phyloP scores from a whole-genome alignment of 2,329 filamentous ascomycete genomes.

The Coniochaeta sp. region DNA sequence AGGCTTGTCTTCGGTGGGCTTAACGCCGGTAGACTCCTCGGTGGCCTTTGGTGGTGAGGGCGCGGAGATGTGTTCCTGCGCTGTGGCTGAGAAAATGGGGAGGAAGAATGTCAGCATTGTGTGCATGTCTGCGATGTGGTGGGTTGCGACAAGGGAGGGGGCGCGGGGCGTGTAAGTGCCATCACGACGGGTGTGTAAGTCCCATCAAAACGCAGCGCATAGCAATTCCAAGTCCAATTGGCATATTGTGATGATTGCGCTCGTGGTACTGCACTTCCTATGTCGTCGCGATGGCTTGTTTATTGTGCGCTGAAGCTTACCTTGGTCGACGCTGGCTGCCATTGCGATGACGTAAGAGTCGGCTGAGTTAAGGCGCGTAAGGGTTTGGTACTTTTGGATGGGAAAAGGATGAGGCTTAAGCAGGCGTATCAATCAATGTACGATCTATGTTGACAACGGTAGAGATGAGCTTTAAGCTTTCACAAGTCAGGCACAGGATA shows the following conservation, averaged over 20 bases:
- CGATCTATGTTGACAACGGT: not conserved
- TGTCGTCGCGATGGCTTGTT: not conserved
- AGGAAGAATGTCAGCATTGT: not conserved
- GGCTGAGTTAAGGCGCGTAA: not conserved
- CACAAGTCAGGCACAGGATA: not conserved
- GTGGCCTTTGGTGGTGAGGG: slow-evolving; percentile 3
- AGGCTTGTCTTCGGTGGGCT: slow-evolving; percentile 3
- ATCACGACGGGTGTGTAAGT: too few relatives aligned
- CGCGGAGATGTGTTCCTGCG: slow-evolving; percentile 5
- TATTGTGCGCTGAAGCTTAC: slow-evolving; percentile 11
- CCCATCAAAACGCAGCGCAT: slow-evolving; percentile 1
- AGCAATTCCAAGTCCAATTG: not conserved
- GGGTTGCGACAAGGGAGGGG: too few relatives aligned
- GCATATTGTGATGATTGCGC: not conserved
- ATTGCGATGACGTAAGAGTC: slow-evolving; percentile 19
- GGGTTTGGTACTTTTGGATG: not conserved
- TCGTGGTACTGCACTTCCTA: not conserved
- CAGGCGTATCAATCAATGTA: not conserved
- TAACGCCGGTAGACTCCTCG: not conserved
- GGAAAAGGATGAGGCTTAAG: not conserved
- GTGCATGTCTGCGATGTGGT: not conserved
- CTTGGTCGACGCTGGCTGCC: slow-evolving; percentile 15
- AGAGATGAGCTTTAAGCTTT: not conserved
- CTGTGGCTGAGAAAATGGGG: not conserved
- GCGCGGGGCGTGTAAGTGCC: too few relatives aligned